Conservation (phyloP, 2,329 filamentous ascomycete species). For the Coleophoma cylindrospora region DNA sequence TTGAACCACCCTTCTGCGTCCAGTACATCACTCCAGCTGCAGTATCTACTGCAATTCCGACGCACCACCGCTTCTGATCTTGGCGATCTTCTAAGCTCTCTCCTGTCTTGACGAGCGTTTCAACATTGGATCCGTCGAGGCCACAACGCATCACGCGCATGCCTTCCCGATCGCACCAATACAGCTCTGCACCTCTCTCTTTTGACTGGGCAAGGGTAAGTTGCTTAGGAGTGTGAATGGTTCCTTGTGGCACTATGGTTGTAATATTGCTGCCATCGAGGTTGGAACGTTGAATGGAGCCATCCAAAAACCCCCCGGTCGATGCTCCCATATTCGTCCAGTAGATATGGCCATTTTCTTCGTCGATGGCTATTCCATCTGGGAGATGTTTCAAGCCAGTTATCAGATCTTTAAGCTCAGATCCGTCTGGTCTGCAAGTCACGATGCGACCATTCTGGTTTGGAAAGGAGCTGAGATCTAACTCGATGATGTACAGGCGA, state of each 20-base stretch:
- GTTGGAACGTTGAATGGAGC: slow-evolving; percentile 17
- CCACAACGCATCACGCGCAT: slow-evolving; percentile 33
- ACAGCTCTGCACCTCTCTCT: slow-evolving; percentile 22
- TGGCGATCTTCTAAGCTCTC: slow-evolving; percentile 6
- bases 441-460: slow-evolving; percentile 12
- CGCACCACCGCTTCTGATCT: slow-evolving; percentile 39
- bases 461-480: slow-evolving; percentile 6
- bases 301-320: slow-evolving; percentile 2
- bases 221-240: slow-evolving; percentile 44
- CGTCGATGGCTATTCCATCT: slow-evolving; percentile 38
- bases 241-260: slow-evolving; percentile 36
- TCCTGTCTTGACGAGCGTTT: slow-evolving; percentile 24
- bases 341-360: slow-evolving; percentile 31
- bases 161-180: slow-evolving; percentile 41
- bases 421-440: slow-evolving; percentile 5
- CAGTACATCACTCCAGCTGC: slow-evolving; percentile 47
- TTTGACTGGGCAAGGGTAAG: slow-evolving; percentile 19
- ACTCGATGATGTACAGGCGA: slow-evolving; percentile 10
- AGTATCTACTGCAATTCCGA: slow-evolving; percentile 46
- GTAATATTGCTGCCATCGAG: slow-evolving; percentile 41
- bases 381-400: slow-evolving; percentile 25
- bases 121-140: slow-evolving; percentile 32
- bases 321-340: slow-evolving; percentile 46
- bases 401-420: slow-evolving; percentile 6
- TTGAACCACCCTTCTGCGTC: slow-evolving; percentile 53